Base-by-base conservation (phyloP, 345 rosid species). In the Gossypium longicalyx region DNA sequence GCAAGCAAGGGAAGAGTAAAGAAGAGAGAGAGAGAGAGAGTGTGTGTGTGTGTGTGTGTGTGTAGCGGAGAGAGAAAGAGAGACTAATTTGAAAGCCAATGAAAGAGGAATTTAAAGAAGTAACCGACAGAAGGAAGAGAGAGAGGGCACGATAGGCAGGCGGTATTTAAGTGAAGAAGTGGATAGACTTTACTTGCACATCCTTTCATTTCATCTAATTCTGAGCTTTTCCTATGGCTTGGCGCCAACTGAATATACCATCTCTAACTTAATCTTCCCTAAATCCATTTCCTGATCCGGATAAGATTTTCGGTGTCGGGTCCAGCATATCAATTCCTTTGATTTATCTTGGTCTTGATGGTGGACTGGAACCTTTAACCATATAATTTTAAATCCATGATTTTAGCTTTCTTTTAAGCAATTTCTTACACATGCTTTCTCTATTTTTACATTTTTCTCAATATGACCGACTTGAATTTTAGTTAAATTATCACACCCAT, bases 111-210 rank as follows among this genome's bases (percentile, higher is more conserved):
- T 47, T 9, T 47, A 47, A 12, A 47, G 51, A 47, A 47, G 60
- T 9, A 56, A 56, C 60, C 27, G 60, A 56, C 13, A 56, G 27
- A 20, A 56, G 60, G 20, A 19, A 56, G 60, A 56, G 25, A 57
- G 61, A 57, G 61, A 57, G 29, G 11, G 25, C 1, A 10, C 27
- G 9, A 22, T 9, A 57, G 61, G 27, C 61, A 57, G 27, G 60
- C 13, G 61, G 61, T 57, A 34, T 34, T 34, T 34, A 34, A 34
- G 27, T 57, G 22, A 22, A n/a, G 77, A 68, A 71, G 81, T 75
- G 82, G 85, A 80, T 80, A 77, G 74, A 67, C 79, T 84, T 82
- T 76, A 79, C 71, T 77, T 52, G 47, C 69, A 75, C 51, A 64
- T 72, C 66, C 61, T 47, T 65, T 74, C 79, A 54, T 57, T 63